Evolutionary conservation across 192 early-diverging fungal species (phyloP).

Genomic region (Borealophlyctis nickersoniae): DNA sequence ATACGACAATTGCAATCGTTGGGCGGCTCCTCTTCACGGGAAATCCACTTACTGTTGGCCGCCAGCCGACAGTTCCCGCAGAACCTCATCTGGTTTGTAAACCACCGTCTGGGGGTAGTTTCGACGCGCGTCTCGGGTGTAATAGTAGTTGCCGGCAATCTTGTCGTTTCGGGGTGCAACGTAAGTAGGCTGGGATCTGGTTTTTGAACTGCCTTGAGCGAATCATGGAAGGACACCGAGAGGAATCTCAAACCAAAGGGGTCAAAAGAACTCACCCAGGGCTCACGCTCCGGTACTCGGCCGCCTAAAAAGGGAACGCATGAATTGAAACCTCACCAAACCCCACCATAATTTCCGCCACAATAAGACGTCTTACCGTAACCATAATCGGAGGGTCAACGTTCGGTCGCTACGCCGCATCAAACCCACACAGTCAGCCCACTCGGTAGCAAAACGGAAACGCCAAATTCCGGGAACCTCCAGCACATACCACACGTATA

Average conservation of each 20-base stretch:
- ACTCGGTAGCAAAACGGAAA: too few relatives aligned
- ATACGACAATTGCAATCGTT: too few relatives aligned
- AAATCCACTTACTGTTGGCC: too few relatives aligned
- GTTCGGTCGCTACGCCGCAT: conserved; percentile 4
- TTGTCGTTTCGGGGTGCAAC: conserved; percentile 13
- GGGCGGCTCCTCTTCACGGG: neutral
- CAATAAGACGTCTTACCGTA: neutral
- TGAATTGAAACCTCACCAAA: conserved; percentile 1
- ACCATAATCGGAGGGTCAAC: neutral
- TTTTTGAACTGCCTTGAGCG: neutral
- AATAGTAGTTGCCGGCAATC: conserved; percentile 86
- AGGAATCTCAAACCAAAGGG: neutral
- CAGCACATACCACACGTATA: conserved; percentile 32
- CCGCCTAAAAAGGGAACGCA: conserved; percentile 19
- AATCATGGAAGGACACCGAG: neutral
- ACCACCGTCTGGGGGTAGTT: conserved; percentile 84
- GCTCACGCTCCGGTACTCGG: conserved; percentile 41
- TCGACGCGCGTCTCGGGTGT: conserved; percentile 83
- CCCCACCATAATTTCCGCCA: conserved; percentile 6
- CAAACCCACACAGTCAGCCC: too few relatives aligned
- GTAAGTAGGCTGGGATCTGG: conserved; percentile 41
- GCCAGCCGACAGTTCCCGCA: conserved; percentile 25
- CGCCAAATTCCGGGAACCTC: too few relatives aligned
- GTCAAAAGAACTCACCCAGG: conserved; percentile 34
- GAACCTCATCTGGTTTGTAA: conserved; percentile 74